Base-by-base conservation (phyloP, 345 rosid genomes). In the Garcia nutans region DNA sequence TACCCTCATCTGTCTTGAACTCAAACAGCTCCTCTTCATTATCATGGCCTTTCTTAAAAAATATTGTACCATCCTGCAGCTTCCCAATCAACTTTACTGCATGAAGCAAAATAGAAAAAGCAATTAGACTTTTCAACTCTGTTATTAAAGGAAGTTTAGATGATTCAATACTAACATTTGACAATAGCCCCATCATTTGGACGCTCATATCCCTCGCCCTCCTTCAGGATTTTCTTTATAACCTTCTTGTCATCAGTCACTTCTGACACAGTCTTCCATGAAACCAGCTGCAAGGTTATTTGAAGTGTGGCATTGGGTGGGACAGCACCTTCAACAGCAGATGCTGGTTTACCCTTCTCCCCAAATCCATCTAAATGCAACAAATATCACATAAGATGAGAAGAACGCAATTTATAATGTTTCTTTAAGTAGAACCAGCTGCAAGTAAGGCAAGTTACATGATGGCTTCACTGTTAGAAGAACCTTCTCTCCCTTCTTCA, bases 1-100 rank as follows among this genome's bases (percentile, higher is more conserved):
- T 88, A 90, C 99, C 98, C 84, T 93, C 99, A 76, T 96, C 98
- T 10, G 86, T 83, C 79, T 85, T 92, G 82, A 93, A 93, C 84
- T 93, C 98, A 76, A 91, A 87, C 33, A 70, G 85, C n/a, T 89
- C 88, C 58, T 88, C 96, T 50, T 78, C 82, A 24, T 85, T 89
- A 41, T 83, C 90, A 3, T 90, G 93, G 61, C 97, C 98, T 75
- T 91, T 91, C 87, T 89, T 93, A 76, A 88, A 2, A 64, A 93
- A 96, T 8, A 89, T 77, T 3, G 96, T 89, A 62, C 97, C 98
- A 85, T 93, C 90, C 81, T 86, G 80, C 80, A 93, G 81, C 80
- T 89, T 96, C 58, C 98, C 99, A 64, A 89, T 82, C 83, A 96
- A 77, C 83, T 90, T 93, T 78, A 96, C 99, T 96, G 92, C 17